Evolutionary conservation across 2,329 filamentous ascomycete species (phyloP).

Genomic region (Chrysoporthe deuterocubensis): DNA sequence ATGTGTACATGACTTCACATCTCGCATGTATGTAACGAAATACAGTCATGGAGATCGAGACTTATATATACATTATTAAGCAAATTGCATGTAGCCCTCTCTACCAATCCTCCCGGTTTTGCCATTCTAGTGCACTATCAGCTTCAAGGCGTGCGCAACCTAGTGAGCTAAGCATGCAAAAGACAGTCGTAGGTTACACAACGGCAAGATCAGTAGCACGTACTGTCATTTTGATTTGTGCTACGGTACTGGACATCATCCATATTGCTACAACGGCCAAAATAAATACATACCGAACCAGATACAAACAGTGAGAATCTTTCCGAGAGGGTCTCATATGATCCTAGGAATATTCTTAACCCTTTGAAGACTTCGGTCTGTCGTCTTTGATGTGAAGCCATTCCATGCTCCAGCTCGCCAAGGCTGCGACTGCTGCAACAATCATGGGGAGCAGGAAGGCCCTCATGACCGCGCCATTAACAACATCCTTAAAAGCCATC

Average conservation of each 20-base stretch:
- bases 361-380: background rate
- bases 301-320: background rate
- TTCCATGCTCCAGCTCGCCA: conserved; percentile 14
- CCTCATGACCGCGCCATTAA: conserved; percentile 1
- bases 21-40: no score
- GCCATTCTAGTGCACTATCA: no score
- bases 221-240: background rate
- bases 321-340: no score
- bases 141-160: no score
- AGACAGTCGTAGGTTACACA: background rate
- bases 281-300: background rate
- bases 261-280: background rate
- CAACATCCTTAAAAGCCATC: background rate
- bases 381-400: conserved; percentile 13
- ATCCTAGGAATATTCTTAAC: background rate
- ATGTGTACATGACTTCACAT: no score
- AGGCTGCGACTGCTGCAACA: conserved; percentile 3
- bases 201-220: background rate
- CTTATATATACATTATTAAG: no score
- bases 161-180: no score
- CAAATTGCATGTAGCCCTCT: no score
- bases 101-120: no score
- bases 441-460: conserved; percentile 8
- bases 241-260: background rate
- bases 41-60: no score